These are phyloP conservation scores for Termitomyces sp. DNA, from an alignment of 768 basidiomycete genomes.

Conservation along the genomic window DNA sequence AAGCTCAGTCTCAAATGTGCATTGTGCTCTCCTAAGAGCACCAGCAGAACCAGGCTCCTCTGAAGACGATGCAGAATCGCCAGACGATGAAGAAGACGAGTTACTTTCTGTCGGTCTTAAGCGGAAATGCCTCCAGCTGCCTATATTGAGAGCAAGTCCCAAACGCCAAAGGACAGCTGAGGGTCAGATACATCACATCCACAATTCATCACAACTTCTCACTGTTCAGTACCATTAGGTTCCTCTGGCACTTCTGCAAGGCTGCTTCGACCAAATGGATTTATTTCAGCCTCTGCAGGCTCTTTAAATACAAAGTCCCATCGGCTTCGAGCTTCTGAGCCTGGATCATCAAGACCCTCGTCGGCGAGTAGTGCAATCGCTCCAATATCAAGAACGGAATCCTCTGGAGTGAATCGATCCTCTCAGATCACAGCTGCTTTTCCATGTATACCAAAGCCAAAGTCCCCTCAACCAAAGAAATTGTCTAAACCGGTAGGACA, in stretches of 20 bases:
- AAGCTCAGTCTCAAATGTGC: not conserved
- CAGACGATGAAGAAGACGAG: conserved; percentile 7
- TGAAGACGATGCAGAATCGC: conserved; percentile 5
- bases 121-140: conserved; percentile 2
- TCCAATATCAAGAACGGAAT: not conserved
- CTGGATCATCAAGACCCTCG: not conserved
- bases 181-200: not conserved
- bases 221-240: not conserved
- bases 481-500: not conserved
- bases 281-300: not conserved
- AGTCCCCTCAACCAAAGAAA: not conserved
- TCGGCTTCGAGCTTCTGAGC: not conserved
- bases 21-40: not conserved
- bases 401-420: not conserved
- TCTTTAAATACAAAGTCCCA: not conserved
- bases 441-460: not conserved
- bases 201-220: not conserved
- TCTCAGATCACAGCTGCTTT: not conserved
- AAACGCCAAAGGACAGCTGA: conserved; percentile 9
- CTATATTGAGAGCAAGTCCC: not conserved
- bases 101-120: not conserved
- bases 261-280: not conserved
- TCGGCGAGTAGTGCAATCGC: not conserved
- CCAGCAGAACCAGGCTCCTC: conserved; percentile 10
- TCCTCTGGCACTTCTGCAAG: not conserved